Evolutionary conservation across 2,329 filamentous ascomycete species (phyloP).

Genomic region (Claviceps humidiphila): DNA sequence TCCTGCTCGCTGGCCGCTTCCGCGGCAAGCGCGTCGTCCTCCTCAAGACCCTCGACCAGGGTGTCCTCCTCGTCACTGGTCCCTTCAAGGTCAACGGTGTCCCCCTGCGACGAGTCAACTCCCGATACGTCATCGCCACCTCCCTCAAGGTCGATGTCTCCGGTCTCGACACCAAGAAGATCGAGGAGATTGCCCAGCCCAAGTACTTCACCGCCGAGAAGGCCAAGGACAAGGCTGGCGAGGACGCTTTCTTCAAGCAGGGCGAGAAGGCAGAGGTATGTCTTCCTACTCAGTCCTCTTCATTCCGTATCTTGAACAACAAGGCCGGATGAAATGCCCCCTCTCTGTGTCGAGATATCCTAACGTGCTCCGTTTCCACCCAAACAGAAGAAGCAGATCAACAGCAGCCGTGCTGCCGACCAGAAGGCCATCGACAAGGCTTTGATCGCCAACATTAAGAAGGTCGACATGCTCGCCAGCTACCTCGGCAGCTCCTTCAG

Average conservation of each 20-base stretch:
- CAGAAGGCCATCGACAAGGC: conserved; percentile 99
- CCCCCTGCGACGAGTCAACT: conserved; percentile 85
- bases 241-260: conserved; percentile 99
- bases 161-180: conserved; percentile 83
- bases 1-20: conserved; percentile 98
- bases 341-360: neutral
- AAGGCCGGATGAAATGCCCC: no score
- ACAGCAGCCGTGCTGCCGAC: conserved; percentile 83
- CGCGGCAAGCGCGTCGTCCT: conserved; percentile 99
- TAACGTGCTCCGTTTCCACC: neutral
- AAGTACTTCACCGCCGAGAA: conserved; percentile 98
- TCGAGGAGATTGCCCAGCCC: conserved; percentile 58
- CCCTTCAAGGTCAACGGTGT: conserved; percentile 99
- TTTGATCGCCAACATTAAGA: conserved; percentile 91
- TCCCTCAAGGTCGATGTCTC: conserved; percentile 73
- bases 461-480: conserved; percentile 84
- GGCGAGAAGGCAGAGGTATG: conserved; percentile 93
- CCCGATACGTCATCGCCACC: conserved; percentile 87
- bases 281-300: neutral
- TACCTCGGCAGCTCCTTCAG: conserved; percentile 96
- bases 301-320: neutral
- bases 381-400: conserved; percentile 88
- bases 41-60: conserved; percentile 94
- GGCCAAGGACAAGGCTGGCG: conserved; percentile 83
- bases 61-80: conserved; percentile 96